These are phyloP conservation scores for Entophlyctis luteolus DNA, from an alignment of 192 early-diverging fungal genomes.

Conservation along the genomic window DNA sequence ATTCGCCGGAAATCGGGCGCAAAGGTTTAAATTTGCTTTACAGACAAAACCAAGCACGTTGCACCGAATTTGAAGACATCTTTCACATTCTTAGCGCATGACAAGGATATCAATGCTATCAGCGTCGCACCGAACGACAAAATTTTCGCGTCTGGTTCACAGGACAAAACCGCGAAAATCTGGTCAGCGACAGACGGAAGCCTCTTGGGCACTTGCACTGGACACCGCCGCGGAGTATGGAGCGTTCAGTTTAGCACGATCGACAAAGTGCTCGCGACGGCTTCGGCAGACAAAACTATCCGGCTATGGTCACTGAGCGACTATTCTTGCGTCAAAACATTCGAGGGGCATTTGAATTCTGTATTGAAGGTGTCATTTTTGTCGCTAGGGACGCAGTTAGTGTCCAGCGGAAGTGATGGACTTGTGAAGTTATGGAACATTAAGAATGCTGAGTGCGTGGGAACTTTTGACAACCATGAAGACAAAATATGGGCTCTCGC, in stretches of 20 bases:
- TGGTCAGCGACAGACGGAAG: conserved; percentile 60
- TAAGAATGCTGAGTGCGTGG: conserved; percentile 81
- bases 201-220: conserved; percentile 74
- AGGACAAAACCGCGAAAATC: conserved; percentile 92
- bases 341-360: conserved; percentile 97
- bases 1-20: too few species aligned
- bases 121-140: conserved; percentile 86
- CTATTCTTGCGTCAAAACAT: conserved; percentile 84
- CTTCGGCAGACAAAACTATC: conserved; percentile 89
- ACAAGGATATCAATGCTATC: conserved; percentile 94
- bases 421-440: conserved; percentile 96
- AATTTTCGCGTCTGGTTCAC: conserved; percentile 87
- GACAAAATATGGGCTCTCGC: conserved; percentile 92
- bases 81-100: conserved; percentile 92
- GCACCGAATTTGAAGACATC: conserved; percentile 55
- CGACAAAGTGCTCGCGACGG: conserved; percentile 87
- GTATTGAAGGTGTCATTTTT: conserved; percentile 83
- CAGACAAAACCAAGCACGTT: too few species aligned
- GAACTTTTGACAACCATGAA: conserved; percentile 89
- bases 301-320: conserved; percentile 92
- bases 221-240: conserved; percentile 96
- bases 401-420: conserved; percentile 86
- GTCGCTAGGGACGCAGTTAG: conserved; percentile 80
- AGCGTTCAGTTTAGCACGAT: conserved; percentile 88
- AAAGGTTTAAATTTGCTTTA: too few species aligned